Evolutionary conservation across 2,329 filamentous ascomycete species (phyloP), one percentile per base, ranked within the genome.

Genomic region (Zelopaecilomyces penicillatus): DNA sequence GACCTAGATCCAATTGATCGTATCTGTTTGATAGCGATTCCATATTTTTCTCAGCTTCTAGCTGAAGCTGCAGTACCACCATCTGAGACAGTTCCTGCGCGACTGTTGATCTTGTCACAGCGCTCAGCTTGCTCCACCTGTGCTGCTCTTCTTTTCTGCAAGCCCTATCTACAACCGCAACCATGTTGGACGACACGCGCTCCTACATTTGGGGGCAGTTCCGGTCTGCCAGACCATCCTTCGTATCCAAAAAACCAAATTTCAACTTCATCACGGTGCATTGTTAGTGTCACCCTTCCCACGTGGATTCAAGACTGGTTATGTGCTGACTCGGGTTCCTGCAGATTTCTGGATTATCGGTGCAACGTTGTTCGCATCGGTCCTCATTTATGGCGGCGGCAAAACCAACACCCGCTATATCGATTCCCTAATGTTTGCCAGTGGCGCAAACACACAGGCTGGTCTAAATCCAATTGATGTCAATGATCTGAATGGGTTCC

Each of bases 381-480:
- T 96, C 52, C 71, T 95, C 41, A 64, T 98, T 12, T 96, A 80
- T 55, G 77, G 75, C 12, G 60, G 68, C 12, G 70, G 68, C 37
- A 70, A 68, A 4, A 77, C 78, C 28, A 67, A 79, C 11, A 62
- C 96, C 47, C 50, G 64, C 2, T 98, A 95, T 58, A 86, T 93
- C 54, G 90, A 98, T 70, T 83, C 89, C 3, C 75, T 98, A 11
- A 87, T 95, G 71, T 87, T 96, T 55, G 78, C 85, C n/a, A 82
- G 80, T 43, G 91, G 93, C 41, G 74, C 86, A 46, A 84, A 88
- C 50, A 97, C 91, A 0, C 93, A 98, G 65, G 94, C 89, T 51
- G 93, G 93, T 1, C 70, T 98, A 50, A 98, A 98, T 62, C 87
- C 91, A 1, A 61, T 83, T 39, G 73, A 87, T 57, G 55, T 87